Conservation (phyloP, 2,329 filamentous ascomycete species). For the Dactylonectria macrodidyma region DNA sequence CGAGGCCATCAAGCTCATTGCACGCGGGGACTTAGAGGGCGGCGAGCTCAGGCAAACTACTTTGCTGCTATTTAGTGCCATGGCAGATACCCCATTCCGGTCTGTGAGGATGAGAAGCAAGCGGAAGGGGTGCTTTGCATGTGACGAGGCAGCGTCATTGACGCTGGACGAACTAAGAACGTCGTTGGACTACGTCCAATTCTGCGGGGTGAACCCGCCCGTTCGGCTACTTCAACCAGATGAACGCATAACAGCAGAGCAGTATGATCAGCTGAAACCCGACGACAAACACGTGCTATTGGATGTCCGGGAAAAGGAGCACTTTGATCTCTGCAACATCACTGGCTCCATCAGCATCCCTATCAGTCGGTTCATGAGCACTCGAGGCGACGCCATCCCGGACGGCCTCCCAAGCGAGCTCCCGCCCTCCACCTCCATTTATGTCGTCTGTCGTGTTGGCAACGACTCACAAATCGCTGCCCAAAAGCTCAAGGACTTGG, state of each 20-base stretch:
- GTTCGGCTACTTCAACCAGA: constrained; percentile 70
- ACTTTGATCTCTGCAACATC: constrained; percentile 86
- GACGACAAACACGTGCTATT: constrained; percentile 71
- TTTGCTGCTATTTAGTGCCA: constrained; percentile 66
- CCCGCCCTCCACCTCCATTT: constrained; percentile 68
- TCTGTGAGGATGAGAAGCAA: constrained; percentile 81
- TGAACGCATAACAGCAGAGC: constrained; percentile 77
- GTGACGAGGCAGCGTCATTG: constrained; percentile 73
- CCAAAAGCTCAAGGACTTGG: constrained; percentile 74
- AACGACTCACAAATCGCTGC: constrained; percentile 84
- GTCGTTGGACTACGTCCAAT: constrained; percentile 85
- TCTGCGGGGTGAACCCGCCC: constrained; percentile 78
- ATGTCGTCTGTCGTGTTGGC: constrained; percentile 81
- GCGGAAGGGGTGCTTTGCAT: constrained; percentile 81
- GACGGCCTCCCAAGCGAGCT: constrained; percentile 59
- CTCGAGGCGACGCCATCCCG: constrained; percentile 53
- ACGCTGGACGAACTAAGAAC: constrained; percentile 73
- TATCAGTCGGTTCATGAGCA: constrained; percentile 68
- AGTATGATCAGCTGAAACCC: constrained; percentile 64
- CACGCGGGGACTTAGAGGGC: constrained; percentile 53
- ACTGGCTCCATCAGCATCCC: constrained; percentile 82
- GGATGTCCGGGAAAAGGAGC: constrained; percentile 88
- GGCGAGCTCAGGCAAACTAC: constrained; percentile 45
- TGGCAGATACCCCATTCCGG: constrained; percentile 71
- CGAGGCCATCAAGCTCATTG: constrained; percentile 89